Conservation (phyloP, 2,329 filamentous ascomycete genomes). For the Chaetomiaceae sp. region DNA sequence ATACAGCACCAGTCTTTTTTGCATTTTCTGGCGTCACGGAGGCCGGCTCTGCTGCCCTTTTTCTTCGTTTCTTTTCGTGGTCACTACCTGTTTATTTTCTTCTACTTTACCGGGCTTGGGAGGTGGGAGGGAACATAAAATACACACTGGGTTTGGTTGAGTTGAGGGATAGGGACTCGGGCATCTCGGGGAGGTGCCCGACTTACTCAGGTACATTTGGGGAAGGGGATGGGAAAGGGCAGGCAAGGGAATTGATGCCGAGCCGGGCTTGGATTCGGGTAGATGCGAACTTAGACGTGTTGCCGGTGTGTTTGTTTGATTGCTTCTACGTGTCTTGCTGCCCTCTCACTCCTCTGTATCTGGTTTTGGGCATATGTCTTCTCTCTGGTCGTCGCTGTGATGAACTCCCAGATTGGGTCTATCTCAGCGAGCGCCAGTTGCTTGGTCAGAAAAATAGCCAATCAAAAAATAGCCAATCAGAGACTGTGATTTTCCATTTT, state of each 20-base stretch:
- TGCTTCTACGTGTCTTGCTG: no score
- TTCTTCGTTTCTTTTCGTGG: neutral
- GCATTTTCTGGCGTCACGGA: neutral
- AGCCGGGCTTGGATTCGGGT: conserved; percentile 5
- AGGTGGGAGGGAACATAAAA: neutral
- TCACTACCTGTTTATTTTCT: no score
- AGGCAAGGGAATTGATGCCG: neutral
- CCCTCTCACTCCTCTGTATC: no score
- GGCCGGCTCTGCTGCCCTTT: neutral
- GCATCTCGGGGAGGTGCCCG: no score
- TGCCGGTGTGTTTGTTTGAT: neutral
- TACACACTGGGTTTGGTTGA: neutral
- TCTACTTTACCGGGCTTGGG: no score
- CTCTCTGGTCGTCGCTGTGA: no score
- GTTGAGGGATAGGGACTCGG: neutral
- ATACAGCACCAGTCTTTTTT: neutral
- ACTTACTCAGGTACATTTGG: no score
- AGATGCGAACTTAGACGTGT: neutral
- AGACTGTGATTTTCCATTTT: neutral
- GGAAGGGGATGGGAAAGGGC: neutral
- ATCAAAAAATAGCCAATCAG: neutral
- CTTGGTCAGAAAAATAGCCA: no score
- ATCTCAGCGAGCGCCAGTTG: no score
- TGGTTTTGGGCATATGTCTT: no score
- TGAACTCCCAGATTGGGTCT: no score